Conservation (phyloP, 495 filamentous ascomycete species). For the Hypoxylon fragiforme region DNA sequence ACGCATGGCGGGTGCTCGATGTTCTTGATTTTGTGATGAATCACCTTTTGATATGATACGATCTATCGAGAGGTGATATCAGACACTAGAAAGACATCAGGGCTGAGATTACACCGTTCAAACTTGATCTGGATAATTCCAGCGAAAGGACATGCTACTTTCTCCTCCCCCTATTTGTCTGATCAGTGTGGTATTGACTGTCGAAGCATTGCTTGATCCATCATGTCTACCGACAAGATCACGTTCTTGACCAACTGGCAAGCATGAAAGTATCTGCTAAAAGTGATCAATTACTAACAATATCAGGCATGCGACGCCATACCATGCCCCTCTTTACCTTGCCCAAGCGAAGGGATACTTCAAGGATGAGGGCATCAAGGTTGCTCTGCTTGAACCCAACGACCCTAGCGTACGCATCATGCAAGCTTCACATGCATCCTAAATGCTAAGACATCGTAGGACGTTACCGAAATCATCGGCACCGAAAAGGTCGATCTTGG, state of each 20-base stretch:
- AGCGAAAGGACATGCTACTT: slow-evolving; percentile 80
- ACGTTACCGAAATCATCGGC: slow-evolving; percentile 75
- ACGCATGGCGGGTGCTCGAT: slow-evolving; percentile 65
- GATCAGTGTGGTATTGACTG: slow-evolving; percentile 39
- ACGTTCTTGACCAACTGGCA: slow-evolving; percentile 76
- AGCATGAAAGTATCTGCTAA: slow-evolving; percentile 17
- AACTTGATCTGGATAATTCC: slow-evolving; percentile 87
- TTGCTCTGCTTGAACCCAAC: slow-evolving; percentile 71
- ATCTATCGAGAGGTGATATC: slow-evolving; percentile 1
- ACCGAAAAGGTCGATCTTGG: slow-evolving; percentile 71
- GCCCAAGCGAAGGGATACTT: slow-evolving; percentile 72
- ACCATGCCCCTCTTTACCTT: slow-evolving; percentile 72
- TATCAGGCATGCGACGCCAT: slow-evolving; percentile 70
- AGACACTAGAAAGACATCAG: slow-evolving; percentile 26
- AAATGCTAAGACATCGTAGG: slow-evolving; percentile 25
- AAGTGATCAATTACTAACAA: slow-evolving; percentile 24
- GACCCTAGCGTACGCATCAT: slow-evolving; percentile 59
- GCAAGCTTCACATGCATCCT: not conserved
- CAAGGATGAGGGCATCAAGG: slow-evolving; percentile 69
- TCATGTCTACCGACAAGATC: slow-evolving; percentile 74
- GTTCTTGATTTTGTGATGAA: no score
- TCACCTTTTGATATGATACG: slow-evolving; percentile 17
- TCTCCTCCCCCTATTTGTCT: slow-evolving; percentile 43
- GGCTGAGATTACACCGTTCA: slow-evolving; percentile 39
- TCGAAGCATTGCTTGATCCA: slow-evolving; percentile 44